phyloP scores from a whole-genome alignment of 1,284 basidiomycete genomes.

The Heterobasidion parviporum region DNA sequence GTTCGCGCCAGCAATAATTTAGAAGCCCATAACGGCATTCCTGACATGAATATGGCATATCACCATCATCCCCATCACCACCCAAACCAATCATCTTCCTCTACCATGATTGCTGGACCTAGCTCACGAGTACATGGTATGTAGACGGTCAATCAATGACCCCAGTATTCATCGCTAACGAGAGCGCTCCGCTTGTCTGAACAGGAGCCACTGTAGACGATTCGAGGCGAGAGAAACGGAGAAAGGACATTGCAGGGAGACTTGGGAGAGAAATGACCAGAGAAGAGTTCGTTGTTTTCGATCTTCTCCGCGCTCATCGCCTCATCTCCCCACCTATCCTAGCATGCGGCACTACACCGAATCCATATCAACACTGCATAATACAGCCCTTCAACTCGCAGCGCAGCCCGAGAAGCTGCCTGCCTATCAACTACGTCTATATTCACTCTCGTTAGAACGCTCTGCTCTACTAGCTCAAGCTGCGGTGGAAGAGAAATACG shows the following conservation, averaged over 20 bases:
- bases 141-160: conserved; percentile 3
- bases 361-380: conserved; percentile 45
- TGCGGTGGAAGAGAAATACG: conserved; percentile 55
- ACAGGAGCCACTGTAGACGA: conserved; percentile 25
- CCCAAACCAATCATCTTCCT: conserved; percentile 20
- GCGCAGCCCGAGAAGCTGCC: conserved; percentile 56
- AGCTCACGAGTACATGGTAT: conserved; percentile 32
- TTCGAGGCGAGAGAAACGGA: conserved; percentile 48
- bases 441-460: conserved; percentile 65
- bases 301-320: conserved; percentile 6
- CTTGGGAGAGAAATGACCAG: conserved; percentile 62
- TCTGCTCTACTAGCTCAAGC: conserved; percentile 60
- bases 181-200: background rate
- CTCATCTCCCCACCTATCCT: conserved; percentile 12
- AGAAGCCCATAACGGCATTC: conserved; percentile 12
- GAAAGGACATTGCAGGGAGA: conserved; percentile 59
- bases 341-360: conserved; percentile 49
- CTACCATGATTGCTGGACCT: conserved; percentile 25
- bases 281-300: conserved; percentile 51
- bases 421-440: conserved; percentile 59
- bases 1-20: conserved; percentile 19
- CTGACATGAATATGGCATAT: conserved; percentile 8
- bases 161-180: conserved; percentile 1
- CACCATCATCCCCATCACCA: conserved; percentile 11
- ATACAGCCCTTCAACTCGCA: conserved; percentile 47